Base-by-base conservation (phyloP, 148 eudicot species). In the Vaccinium darrowii region DNA sequence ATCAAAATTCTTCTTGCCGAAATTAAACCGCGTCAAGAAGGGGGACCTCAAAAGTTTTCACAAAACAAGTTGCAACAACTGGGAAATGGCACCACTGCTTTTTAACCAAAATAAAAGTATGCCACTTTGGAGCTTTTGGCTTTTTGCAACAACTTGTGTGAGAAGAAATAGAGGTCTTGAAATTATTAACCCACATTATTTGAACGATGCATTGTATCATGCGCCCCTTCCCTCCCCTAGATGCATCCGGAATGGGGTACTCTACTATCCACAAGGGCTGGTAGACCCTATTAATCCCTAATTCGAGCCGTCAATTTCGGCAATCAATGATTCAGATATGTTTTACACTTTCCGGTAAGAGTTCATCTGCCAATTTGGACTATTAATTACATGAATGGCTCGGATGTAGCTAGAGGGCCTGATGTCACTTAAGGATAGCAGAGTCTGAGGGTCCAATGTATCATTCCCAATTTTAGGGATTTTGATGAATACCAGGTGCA, bases 141-240 rank as follows among this genome's bases (percentile, higher is more conserved):
- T 84, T 79, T 72, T 80, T 27, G 49, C 84, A 84, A 67, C 78
- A 63, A 52, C 19, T 76, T 81, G 50, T 13, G 36, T 33, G 36
- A 57, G 21, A 8, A 7, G 27, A 69, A n/a, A 76, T 51, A 0
- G 87, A 33, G 73, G 85, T 8, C 53, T 67, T 76, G 71, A 43
- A 82, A 88, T 33, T 33, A 33, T 33, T 33, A 53, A 62, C 75
- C 51, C 72, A 58, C 23, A 85, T 72, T 72, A 13, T 27, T 71
- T 86, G 67, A 81, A 57, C 43, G 60, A 71, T 82, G 50, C 84
- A 52, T 25, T 81, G 87, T 47, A 57, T 77, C 36, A 33, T 33
- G 36, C 36, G 36, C 36, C 36, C 36, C 36, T 33, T 33, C 36
- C 36, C 36, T 33, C 3, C 36, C 36, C 3, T 33, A 2, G 36